These are phyloP conservation scores for Aegle marmelos DNA, from an alignment of 345 rosid genomes.

Conservation along the genomic window DNA sequence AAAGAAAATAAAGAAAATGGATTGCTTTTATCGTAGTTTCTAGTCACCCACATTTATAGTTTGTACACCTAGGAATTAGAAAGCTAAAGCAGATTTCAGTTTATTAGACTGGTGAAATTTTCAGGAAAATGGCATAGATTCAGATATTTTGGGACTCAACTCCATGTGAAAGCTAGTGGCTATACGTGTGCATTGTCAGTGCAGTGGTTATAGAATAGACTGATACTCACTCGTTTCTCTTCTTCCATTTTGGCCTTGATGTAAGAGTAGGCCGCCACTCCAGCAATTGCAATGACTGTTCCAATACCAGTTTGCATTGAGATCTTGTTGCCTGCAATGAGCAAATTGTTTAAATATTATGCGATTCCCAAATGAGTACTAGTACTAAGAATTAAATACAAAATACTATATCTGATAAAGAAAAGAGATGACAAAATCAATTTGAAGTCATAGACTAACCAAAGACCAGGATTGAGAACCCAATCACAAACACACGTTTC, in stretches of 20 bases:
- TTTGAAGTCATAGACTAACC: conserved; percentile 37
- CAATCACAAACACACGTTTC: conserved; percentile 96
- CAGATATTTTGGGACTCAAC: not conserved
- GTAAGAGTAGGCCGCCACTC: not conserved
- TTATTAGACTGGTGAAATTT: not conserved
- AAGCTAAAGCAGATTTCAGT: not conserved
- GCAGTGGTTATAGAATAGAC: not conserved
- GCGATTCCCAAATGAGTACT: not conserved
- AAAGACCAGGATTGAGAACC: conserved; percentile 77
- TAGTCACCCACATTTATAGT: too few relatives aligned
- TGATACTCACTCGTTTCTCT: conserved; percentile 68
- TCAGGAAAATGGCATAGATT: too few relatives aligned
- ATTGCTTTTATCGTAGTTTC: not conserved
- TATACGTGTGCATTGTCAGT: too few relatives aligned
- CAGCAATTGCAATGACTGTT: conserved; percentile 72
- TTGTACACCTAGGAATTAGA: too few relatives aligned
- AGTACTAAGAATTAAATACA: too few relatives aligned
- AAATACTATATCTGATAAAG: not conserved
- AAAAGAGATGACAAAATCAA: not conserved
- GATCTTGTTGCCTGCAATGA: conserved; percentile 76
- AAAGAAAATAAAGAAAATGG: not conserved
- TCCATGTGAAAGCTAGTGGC: not conserved
- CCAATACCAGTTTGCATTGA: conserved; percentile 93
- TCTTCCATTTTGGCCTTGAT: conserved; percentile 92
- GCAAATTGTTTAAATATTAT: not conserved